These are phyloP conservation scores for Harrya chromipes DNA, from an alignment of 768 basidiomycete genomes.

Conservation along the genomic window DNA sequence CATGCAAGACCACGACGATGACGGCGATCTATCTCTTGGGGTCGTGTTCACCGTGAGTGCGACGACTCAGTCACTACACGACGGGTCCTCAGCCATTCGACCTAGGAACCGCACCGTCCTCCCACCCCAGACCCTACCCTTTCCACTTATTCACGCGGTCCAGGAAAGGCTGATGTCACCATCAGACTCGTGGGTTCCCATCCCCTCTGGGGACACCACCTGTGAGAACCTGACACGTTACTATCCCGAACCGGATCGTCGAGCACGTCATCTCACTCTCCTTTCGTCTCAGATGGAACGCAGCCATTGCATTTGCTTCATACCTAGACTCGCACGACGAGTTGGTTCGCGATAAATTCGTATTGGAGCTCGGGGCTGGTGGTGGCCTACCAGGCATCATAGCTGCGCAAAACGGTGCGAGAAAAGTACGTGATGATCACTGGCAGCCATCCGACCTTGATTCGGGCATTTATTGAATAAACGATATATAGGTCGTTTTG, in stretches of 20 bases:
- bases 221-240: conserved; percentile 42
- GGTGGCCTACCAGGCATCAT: conserved; percentile 87
- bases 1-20: conserved; percentile 21
- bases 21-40: conserved; percentile 37
- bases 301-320: conserved; percentile 65
- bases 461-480: neutral
- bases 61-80: neutral
- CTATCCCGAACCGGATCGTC: too few species aligned
- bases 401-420: conserved; percentile 65
- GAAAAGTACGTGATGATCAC: conserved; percentile 44
- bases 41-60: conserved; percentile 50
- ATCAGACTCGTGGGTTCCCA: conserved; percentile 77
- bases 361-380: conserved; percentile 92
- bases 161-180: conserved; percentile 34
- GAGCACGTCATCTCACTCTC: neutral
- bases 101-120: conserved; percentile 60
- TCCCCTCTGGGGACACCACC: conserved; percentile 77
- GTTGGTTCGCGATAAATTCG: conserved; percentile 43
- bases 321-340: conserved; percentile 57
- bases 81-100: neutral
- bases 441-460: neutral
- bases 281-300: conserved; percentile 66
- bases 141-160: conserved; percentile 44
- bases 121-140: conserved; percentile 63
- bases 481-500: conserved; percentile 64